phyloP scores from a whole-genome alignment of 2,329 filamentous ascomycete genomes.

The Cercospora citrullina region DNA sequence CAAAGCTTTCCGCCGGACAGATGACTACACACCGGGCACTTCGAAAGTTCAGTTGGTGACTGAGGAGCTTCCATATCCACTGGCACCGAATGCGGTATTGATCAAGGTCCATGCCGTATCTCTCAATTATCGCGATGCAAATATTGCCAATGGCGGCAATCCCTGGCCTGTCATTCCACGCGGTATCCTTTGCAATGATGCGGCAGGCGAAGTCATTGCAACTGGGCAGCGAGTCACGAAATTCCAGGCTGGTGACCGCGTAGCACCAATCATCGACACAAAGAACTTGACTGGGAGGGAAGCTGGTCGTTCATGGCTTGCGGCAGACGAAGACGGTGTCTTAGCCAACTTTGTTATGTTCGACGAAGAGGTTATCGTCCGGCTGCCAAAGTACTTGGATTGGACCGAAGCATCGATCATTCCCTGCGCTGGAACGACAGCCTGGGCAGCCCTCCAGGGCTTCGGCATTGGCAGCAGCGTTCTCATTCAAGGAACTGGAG shows the following conservation, averaged over 20 bases:
- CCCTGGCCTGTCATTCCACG: conserved; percentile 34
- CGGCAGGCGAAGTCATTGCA: conserved; percentile 34
- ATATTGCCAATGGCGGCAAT: conserved; percentile 39
- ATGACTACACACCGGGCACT: conserved; percentile 32
- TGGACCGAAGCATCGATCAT: conserved; percentile 54
- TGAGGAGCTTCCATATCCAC: conserved; percentile 20
- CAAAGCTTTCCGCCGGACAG: conserved; percentile 39
- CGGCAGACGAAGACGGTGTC: conserved; percentile 58
- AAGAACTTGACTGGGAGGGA: conserved; percentile 45
- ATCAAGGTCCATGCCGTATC: conserved; percentile 53
- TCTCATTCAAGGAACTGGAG: not conserved
- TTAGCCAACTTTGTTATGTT: conserved; percentile 62
- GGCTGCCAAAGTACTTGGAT: conserved; percentile 55
- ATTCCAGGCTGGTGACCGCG: conserved; percentile 28
- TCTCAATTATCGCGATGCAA: conserved; percentile 54
- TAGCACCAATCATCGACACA: conserved; percentile 42
- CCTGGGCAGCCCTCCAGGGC: not conserved
- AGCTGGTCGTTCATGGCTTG: conserved; percentile 49
- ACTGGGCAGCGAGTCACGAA: conserved; percentile 24
- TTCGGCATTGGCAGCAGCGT: not conserved
- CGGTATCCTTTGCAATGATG: conserved; percentile 39
- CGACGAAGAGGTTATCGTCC: conserved; percentile 49
- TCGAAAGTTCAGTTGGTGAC: conserved; percentile 21
- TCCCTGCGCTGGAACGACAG: not conserved
- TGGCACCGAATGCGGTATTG: conserved; percentile 46